Evolutionary conservation across 306 rosid genomes (phyloP).

Genomic region (Begonia loranthoides): DNA sequence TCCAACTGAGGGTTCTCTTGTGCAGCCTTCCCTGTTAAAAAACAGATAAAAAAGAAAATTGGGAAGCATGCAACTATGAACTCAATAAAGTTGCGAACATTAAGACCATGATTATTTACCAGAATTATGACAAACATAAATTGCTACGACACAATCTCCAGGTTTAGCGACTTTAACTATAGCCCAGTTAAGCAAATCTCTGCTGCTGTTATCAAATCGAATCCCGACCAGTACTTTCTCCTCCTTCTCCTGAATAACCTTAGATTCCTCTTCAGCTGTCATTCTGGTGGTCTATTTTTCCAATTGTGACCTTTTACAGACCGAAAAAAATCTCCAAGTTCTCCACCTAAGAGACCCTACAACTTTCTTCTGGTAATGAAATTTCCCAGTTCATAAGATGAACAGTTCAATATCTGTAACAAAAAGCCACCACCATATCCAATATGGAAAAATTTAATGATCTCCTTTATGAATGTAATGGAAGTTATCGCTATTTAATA

Average conservation of each 20-base stretch:
- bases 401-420: slow-evolving; percentile 29
- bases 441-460: slow-evolving; percentile 8
- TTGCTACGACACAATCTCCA: slow-evolving; percentile 70
- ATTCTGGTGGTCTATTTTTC: slow-evolving; percentile 15
- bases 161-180: slow-evolving; percentile 69
- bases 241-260: slow-evolving; percentile 10
- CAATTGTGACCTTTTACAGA: not conserved
- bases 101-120: slow-evolving; percentile 21
- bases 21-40: slow-evolving; percentile 27
- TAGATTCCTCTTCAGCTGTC: slow-evolving; percentile 24
- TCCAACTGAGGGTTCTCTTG: slow-evolving; percentile 38
- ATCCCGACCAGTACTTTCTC: slow-evolving; percentile 68
- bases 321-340: slow-evolving; percentile 11
- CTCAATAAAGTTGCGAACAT: not conserved
- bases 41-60: not conserved
- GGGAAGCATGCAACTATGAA: not conserved
- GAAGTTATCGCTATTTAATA: slow-evolving; percentile 13
- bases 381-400: slow-evolving; percentile 13
- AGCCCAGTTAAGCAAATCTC: slow-evolving; percentile 79
- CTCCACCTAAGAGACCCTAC: not conserved
- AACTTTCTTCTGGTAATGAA: not conserved
- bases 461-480: slow-evolving; percentile 2
- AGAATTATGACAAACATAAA: slow-evolving; percentile 45
- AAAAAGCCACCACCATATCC: slow-evolving; percentile 19
- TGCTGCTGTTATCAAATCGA: slow-evolving; percentile 39